Evolutionary conservation across 129 eudicot genomes (phyloP).

Genomic region (Oenanthe sinensis): DNA sequence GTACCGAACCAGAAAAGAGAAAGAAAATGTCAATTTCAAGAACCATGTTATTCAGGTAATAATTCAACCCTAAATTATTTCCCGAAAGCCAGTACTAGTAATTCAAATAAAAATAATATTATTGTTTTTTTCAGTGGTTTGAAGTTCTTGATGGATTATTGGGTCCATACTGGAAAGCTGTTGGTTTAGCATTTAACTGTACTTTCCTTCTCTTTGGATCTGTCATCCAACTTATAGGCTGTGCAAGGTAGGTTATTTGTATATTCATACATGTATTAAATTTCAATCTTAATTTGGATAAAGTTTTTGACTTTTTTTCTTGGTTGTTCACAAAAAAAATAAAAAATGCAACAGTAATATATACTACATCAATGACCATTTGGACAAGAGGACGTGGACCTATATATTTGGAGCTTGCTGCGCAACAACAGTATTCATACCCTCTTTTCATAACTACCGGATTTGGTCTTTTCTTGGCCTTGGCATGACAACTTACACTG

Average conservation of each 20-base stretch:
- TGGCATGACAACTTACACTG: slow-evolving; percentile 21
- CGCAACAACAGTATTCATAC: slow-evolving; percentile 19
- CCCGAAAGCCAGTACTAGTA: background rate
- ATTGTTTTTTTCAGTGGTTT: slow-evolving; percentile 7
- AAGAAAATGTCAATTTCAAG: slow-evolving; percentile 29
- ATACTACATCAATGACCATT: slow-evolving; percentile 13
- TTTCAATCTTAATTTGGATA: background rate
- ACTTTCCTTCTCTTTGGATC: slow-evolving; percentile 18
- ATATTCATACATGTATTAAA: background rate
- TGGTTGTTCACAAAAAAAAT: background rate
- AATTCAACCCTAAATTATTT: background rate
- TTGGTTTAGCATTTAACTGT: slow-evolving; percentile 17
- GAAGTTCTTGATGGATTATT: slow-evolving; percentile 19
- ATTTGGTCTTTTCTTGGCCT: slow-evolving; percentile 23
- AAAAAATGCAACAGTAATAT: slow-evolving; percentile 10
- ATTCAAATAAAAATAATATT: background rate
- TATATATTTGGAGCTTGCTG: slow-evolving; percentile 22
- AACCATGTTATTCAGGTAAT: slow-evolving; percentile 38
- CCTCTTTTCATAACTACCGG: slow-evolving; percentile 19
- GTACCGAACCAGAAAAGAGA: slow-evolving; percentile 27
- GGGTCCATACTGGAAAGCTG: slow-evolving; percentile 13
- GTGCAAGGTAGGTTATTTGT: slow-evolving; percentile 11
- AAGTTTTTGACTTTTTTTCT: background rate
- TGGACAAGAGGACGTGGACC: slow-evolving; percentile 19
- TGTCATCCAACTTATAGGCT: slow-evolving; percentile 16